These are phyloP conservation scores for Chloranthus sessilifolius DNA, from an alignment of 164 flowering plant genomes.

Conservation along the genomic window DNA sequence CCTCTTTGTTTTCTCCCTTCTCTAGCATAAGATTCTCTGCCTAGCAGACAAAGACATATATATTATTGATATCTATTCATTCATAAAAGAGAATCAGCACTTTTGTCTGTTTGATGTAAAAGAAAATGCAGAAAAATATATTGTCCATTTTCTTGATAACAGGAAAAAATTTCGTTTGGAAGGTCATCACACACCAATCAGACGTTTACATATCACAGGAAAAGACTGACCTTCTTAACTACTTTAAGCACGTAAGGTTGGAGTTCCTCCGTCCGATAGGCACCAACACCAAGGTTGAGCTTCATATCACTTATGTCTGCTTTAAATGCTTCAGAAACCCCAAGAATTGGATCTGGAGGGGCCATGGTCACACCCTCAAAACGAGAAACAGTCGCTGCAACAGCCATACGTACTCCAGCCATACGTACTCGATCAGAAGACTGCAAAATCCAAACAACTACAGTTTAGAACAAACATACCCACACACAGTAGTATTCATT, in stretches of 20 bases:
- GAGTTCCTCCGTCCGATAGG: conserved; percentile 96
- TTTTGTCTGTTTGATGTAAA: background rate
- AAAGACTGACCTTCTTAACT: conserved; percentile 66
- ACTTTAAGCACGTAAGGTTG: conserved; percentile 94
- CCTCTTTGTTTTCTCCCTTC: conserved; percentile 95
- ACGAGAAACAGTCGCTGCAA: conserved; percentile 61
- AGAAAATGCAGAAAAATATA: background rate
- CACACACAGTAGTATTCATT: background rate
- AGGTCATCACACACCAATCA: conserved; percentile 1
- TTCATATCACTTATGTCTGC: conserved; percentile 67
- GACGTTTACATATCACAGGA: background rate
- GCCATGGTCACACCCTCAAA: conserved; percentile 93
- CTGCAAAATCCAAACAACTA: conserved; percentile 29
- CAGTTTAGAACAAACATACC: conserved; percentile 2
- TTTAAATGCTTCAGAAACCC: conserved; percentile 95
- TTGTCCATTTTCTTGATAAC: background rate
- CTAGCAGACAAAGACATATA: conserved; percentile 29
- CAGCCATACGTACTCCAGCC: conserved; percentile 47
- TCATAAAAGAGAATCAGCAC: background rate
- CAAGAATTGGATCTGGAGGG: conserved; percentile 97
- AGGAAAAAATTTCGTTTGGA: background rate
- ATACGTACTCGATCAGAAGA: conserved; percentile 45
- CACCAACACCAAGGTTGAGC: conserved; percentile 98
- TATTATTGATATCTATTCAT: conserved; percentile 3
- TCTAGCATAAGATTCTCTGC: conserved; percentile 90